Evolutionary conservation across 2,329 filamentous ascomycete species (phyloP), one percentile per base, ranked within the genome.

Genomic region (Neopestalotiopsis rosae): DNA sequence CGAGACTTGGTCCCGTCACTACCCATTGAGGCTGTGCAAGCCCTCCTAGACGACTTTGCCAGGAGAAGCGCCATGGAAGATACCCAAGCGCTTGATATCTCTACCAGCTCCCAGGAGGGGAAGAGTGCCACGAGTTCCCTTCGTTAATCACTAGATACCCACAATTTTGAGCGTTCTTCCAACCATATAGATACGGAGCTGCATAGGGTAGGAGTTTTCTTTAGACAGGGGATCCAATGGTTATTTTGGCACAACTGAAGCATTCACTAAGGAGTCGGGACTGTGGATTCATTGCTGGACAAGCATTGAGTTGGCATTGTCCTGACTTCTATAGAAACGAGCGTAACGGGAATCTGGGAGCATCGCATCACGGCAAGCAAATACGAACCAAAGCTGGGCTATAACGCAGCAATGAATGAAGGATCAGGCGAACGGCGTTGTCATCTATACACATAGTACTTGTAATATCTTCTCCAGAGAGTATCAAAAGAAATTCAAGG

Each of bases 11-110:
- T 76, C 32, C 69, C 68, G 30, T 70, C 75, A 4, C 42, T 75
- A 24, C 73, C 73, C 20, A 69, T 76, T 14, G 74, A 67, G 38
- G 63, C 68, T 12, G 45, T 70, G 20, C 68, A 71, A 13, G 66
- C 66, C 32, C 67, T 71, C 9, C 24, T 70, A 14, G 68, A 59
- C 42, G 59, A 69, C 57, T 69, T 56, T 49, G 69, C 49, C 58
- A 57, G 30, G 67, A 66, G 66, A 65, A 67, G 68, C 14, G 62
- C 63, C 52, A 10, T 69, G 67, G 63, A 65, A 5, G 30, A 62
- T 13, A 34, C 59, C 9, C 28, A 62, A 17, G 34, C 34, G 17
- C 32, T 62, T 14, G 34, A 62, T 4, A 62, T 7, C 32, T 38
- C 59, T 17, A 34, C 9, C 13, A 62, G 59, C 32, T 62, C 59